phyloP scores from a whole-genome alignment of 2,329 filamentous ascomycete genomes.

The Scedosporium apiospermum region DNA sequence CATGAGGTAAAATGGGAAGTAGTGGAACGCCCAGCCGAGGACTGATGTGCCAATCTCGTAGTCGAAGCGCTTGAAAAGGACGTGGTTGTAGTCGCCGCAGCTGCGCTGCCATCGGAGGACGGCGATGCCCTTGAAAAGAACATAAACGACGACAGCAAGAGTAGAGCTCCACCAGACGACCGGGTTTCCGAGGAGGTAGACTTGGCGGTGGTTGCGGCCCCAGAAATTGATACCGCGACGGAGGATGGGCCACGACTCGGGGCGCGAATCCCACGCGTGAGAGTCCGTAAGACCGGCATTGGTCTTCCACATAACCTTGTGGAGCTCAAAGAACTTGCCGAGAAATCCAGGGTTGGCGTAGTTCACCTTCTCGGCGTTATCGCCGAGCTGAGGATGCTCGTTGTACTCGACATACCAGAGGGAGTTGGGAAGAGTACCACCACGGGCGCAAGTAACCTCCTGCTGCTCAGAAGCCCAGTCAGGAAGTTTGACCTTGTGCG shows the following conservation, averaged over 20 bases:
- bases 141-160: constrained; percentile 64
- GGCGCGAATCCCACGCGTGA: constrained; percentile 95
- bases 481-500: constrained; percentile 96
- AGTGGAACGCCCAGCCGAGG: constrained; percentile 93
- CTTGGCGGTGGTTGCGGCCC: constrained; percentile 87
- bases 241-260: constrained; percentile 84
- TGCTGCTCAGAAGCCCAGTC: constrained; percentile 98
- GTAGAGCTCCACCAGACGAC: constrained; percentile 91
- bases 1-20: constrained; percentile 99
- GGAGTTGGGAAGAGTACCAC: constrained; percentile 89
- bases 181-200: constrained; percentile 93
- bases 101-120: constrained; percentile 90
- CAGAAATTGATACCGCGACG: constrained; percentile 98
- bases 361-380: constrained; percentile 84
- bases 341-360: constrained; percentile 93
- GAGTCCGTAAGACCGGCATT: constrained; percentile 95
- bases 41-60: constrained; percentile 89
- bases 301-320: constrained; percentile 98
- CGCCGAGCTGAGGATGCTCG: constrained; percentile 66
- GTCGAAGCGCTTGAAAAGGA: constrained; percentile 91
- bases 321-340: constrained; percentile 94
- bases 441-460: constrained; percentile 93
- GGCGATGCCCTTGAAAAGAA: constrained; percentile 77
- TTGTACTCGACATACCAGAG: constrained; percentile 96
- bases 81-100: constrained; percentile 73